Conservation (phyloP, 768 basidiomycete genomes). For the Lentinus tigrinus region DNA sequence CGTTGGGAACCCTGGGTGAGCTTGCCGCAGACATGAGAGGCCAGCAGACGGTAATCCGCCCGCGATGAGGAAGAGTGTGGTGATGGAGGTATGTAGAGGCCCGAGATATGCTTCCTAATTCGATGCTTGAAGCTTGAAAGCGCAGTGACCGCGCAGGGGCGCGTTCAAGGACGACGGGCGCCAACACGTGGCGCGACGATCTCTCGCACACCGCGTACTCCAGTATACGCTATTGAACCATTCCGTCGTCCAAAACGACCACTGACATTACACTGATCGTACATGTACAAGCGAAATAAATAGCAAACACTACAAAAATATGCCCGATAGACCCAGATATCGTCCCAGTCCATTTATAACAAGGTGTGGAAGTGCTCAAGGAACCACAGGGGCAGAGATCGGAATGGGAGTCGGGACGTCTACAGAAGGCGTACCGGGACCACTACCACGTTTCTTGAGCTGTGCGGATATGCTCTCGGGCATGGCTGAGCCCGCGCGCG, state of each 20-base stretch:
- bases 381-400: neutral
- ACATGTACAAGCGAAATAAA: neutral
- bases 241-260: neutral
- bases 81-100: neutral
- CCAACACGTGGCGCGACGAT: conserved; percentile 22
- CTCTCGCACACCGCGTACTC: no score
- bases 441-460: conserved; percentile 19
- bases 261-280: neutral
- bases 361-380: neutral
- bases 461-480: conserved; percentile 23
- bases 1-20: conserved; percentile 9
- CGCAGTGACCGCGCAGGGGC: neutral
- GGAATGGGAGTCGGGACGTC: neutral
- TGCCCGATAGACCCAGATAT: neutral
- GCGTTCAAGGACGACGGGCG: neutral
- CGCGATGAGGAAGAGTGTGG: neutral
- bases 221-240: no score
- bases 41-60: neutral
- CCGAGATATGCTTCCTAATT: neutral
- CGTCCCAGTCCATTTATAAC: neutral
- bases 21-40: conserved; percentile 13
- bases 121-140: neutral
- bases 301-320: neutral
- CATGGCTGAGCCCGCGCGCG: conserved; percentile 24
- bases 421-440: conserved; percentile 11